Base-by-base conservation (phyloP, 2,329 filamentous ascomycete species). In the Bipolaris bicolor region DNA sequence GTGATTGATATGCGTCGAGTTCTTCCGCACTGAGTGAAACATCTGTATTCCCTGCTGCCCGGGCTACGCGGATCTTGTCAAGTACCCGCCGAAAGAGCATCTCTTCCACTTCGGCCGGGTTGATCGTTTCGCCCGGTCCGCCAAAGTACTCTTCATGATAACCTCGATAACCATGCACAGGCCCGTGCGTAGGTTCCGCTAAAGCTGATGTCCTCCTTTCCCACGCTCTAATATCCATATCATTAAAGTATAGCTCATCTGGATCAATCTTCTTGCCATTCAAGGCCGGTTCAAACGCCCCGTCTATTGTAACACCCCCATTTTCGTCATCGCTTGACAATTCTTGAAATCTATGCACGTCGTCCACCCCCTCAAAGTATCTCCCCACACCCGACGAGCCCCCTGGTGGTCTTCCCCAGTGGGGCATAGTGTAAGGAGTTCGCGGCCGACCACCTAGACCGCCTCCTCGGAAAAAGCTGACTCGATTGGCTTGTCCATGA, bases 381-480 rank as follows among this genome's bases (percentile, higher is more conserved):
- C 72, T 79, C 79, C 74, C 77, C 70, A 74, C 81, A 80, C 69
- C 65, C 55, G 65, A 63, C 73, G 76, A 79, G 80, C 88, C 90
- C 90, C 91, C 90, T 86, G 91, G 90, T 95, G 92, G 92, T 97
- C 94, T 97, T 97, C 93, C 94, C 94, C 91, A 93, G 87, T 84
- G 89, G 91, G 93, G 92, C 92, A 90, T 88, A 84, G 82, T 81
- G 80, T 84, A 81, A 82, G 93, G 94, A 97, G 93, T 90, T 95
- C 90, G 95, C 95, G 94, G 94, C 92, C 94, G 95, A 98, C 93
- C 93, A 96, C 86, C 88, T 98, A 99, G 90, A 99, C 95, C 93
- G 95, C 94, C 94, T 99, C 95, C 93, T 96, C 95, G 86, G 94
- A 97, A 97, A 99, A 99, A 97, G 93, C 93, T 93, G 96, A 94